Base-by-base conservation (phyloP, 306 rosid species). In the Phaseolus lunatus region DNA sequence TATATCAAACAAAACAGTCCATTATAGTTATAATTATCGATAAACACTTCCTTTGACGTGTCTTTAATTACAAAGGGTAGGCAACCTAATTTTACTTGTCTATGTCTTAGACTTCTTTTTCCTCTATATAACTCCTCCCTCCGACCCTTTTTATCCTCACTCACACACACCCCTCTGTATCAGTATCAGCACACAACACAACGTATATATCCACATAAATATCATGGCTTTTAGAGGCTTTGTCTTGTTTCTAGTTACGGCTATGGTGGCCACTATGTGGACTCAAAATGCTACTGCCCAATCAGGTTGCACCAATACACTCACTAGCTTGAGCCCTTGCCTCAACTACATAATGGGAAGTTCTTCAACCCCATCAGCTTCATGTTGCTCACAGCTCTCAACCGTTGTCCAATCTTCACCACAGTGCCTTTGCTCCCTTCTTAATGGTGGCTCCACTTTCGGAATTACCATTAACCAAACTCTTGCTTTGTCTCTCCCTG, bases 331-430 rank as follows among this genome's bases (percentile, higher is more conserved):
- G 54, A 76, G 86, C 10, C 86, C 94, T 11, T 89, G 97, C 84
- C 83, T 89, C 39, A 88, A 67, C 84, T 91, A 85, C 75, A 37
- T 89, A 22, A 88, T 85, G 12, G 97, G 97, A 43, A 89, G 78
- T 58, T 82, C 92, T 9, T 78, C 91, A 22, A 78, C 76, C 12
- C 97, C 97, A 5, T 88, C 97, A 5, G 12, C 90, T 81, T 54
- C 87, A 61, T 91, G 97, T 76, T 91, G 97, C 87, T 85, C 92
- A 15, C 86, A 82, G 76, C 97, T 91, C 78, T 74, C 87, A 14
- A 84, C 45, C 7, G 91, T 89, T 2, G 91, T 88, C 23, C 89
- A 88, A 29, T 80, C 94, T 56, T 89, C 94, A 5, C 94, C 97
- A 18, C 87, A 78, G 79, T 89, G 97, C 75, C 94, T 91, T 3